Conservation (phyloP, 2,329 filamentous ascomycete species). For the Didymella segeticola region DNA sequence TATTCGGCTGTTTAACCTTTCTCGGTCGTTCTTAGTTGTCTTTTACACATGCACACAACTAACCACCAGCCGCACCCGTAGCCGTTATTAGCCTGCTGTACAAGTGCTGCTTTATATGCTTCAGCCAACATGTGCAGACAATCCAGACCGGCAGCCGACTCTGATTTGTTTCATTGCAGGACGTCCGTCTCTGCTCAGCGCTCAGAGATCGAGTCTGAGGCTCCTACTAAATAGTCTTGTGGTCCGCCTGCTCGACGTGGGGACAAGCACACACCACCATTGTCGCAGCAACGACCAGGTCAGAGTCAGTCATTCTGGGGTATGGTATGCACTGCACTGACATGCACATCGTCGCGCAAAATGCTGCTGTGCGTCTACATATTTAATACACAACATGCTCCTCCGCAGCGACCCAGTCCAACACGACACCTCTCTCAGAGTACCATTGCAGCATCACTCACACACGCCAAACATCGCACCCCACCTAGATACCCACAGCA, state of each 20-base stretch:
- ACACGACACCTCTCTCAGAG: neutral
- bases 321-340: constrained; percentile 21
- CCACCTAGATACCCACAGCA: too few species aligned
- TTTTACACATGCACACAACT: constrained; percentile 30
- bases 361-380: neutral
- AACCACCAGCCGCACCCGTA: constrained; percentile 25
- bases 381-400: constrained; percentile 12
- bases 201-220: neutral
- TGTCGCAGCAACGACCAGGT: constrained; percentile 12
- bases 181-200: neutral
- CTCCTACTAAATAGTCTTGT: neutral
- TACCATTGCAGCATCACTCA: constrained; percentile 7
- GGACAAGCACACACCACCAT: constrained; percentile 17
- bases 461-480: neutral
- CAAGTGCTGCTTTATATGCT: constrained; percentile 6
- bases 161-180: neutral
- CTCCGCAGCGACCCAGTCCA: constrained; percentile 13
- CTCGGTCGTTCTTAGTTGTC: constrained; percentile 22
- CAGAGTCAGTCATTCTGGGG: constrained; percentile 18
- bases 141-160: constrained; percentile 7
- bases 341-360: constrained; percentile 20
- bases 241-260: constrained; percentile 8
- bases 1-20: constrained; percentile 36
- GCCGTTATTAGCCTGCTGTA: constrained; percentile 27
- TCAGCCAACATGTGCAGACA: neutral